These are phyloP conservation scores for Amborella trichopoda DNA, from an alignment of 164 flowering plant species.

Conservation along the genomic window DNA sequence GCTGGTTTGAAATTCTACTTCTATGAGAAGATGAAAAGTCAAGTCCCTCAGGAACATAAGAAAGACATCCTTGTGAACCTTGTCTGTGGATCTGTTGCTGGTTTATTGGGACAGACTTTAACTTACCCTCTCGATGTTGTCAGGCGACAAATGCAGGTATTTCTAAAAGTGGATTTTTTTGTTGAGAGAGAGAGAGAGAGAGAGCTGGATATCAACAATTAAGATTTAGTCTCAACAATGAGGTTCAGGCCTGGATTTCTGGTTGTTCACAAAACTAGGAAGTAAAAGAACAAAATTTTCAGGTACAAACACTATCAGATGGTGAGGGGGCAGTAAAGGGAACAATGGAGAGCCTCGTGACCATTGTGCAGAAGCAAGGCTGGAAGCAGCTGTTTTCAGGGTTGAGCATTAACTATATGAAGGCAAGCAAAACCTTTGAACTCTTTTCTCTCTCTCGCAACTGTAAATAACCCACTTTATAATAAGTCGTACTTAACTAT, in stretches of 20 bases:
- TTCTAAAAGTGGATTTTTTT: too few species aligned
- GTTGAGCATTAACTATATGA: constrained; percentile 85
- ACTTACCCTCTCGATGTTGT: constrained; percentile 98
- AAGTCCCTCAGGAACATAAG: constrained; percentile 67
- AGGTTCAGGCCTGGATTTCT: too few species aligned
- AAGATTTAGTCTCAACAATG: too few species aligned
- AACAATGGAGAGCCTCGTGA: constrained; percentile 54
- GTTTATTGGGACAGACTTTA: constrained; percentile 86
- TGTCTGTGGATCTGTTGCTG: constrained; percentile 89
- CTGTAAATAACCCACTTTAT: too few species aligned
- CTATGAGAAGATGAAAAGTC: constrained; percentile 90
- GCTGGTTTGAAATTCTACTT: constrained; percentile 93
- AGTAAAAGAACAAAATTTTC: constrained; percentile 1
- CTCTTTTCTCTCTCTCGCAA: not conserved
- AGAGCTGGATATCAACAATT: too few species aligned
- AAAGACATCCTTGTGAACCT: constrained; percentile 63
- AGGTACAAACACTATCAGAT: constrained; percentile 58
- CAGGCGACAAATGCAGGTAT: constrained; percentile 98
- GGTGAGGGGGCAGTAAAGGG: constrained; percentile 38
- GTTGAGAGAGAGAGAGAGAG: too few species aligned
- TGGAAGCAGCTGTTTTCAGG: constrained; percentile 96
- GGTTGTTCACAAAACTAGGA: too few species aligned
- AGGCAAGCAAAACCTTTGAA: constrained; percentile 22
- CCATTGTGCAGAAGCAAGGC: constrained; percentile 60
- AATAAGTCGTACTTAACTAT: not conserved